phyloP scores from a whole-genome alignment of 495 filamentous ascomycete genomes.

The Podospora anserina region DNA sequence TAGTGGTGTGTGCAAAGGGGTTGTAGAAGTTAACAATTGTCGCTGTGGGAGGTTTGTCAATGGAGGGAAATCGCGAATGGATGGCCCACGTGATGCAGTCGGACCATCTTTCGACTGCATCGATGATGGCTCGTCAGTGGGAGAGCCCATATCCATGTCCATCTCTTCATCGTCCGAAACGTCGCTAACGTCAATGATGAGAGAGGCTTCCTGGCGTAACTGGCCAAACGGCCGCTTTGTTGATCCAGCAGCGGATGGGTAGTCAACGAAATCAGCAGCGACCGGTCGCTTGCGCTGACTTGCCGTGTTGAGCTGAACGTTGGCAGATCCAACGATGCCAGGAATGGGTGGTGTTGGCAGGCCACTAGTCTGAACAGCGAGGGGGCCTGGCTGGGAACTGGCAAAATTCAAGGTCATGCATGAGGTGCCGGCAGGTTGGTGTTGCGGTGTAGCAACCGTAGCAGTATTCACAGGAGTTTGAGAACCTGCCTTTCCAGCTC shows the following conservation, averaged over 20 bases:
- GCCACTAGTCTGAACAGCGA: background rate
- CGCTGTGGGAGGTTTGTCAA: conserved; percentile 40
- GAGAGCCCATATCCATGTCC: conserved; percentile 51
- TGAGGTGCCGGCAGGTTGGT: background rate
- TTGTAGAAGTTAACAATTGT: conserved; percentile 37
- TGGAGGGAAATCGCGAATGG: conserved; percentile 46
- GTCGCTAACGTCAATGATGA: conserved; percentile 78
- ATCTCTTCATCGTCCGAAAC: conserved; percentile 44
- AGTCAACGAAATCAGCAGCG: conserved; percentile 74
- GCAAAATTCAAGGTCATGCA: background rate
- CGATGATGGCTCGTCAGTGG: conserved; percentile 35
- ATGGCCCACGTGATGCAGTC: conserved; percentile 29
- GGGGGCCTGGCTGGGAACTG: background rate
- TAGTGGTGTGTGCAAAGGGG: conserved; percentile 42
- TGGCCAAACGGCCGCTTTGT: conserved; percentile 64
- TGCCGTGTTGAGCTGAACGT: conserved; percentile 8
- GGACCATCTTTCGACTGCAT: conserved; percentile 23
- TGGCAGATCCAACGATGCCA: conserved; percentile 15
- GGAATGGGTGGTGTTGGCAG: conserved; percentile 14
- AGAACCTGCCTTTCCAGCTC: conserved; percentile 9
- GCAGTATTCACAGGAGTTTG: background rate
- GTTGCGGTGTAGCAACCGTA: background rate
- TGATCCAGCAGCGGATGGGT: conserved; percentile 42
- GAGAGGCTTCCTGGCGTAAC: conserved; percentile 43
- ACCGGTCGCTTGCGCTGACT: conserved; percentile 71